Base-by-base conservation (phyloP, 2,329 filamentous ascomycete species). In the Thermoascus crustaceus region DNA sequence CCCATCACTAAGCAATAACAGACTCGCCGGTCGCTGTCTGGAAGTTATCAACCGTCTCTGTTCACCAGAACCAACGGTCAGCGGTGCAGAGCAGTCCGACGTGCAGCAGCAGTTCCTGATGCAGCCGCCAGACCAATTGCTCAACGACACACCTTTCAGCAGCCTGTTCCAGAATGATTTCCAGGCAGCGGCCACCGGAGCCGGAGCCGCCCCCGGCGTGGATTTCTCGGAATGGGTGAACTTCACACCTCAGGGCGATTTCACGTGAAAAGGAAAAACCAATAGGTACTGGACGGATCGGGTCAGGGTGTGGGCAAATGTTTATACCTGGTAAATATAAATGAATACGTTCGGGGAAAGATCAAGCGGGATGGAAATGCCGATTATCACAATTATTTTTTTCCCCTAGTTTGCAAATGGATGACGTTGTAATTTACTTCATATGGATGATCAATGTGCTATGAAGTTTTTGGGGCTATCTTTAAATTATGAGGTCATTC, bases 211-310 rank as follows among this genome's bases (percentile, higher is more conserved):
- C n/a, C 45, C 39, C 8, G 55, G 52, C 1, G 57, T 62, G 52
- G 58, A 63, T 37, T 62, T 63, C 26, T 57, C 58, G 1, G 59
- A 63, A 37, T 63, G 59, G 59, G 54, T 61, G 22, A 60, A 60
- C 37, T 63, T 58, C 31, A 45, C 56, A 3, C 39, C 47, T n/a
- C 41, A 41, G 30, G 41, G 37, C 7, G 19, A 32, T n/a, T 32
- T 32, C 11, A 32, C 30, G 43, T 37, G 41, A 48, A 39, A 33
- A 27, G 45, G 50, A 33, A 39, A 42, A 18, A 11, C 17, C 11
- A 7, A 16, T 35, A 26, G 7, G 26, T 20, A 35, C 21, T 10
- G 18, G 11, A 16, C 30, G 19, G 17, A 32, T 19, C 30, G 8
- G 14, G 7, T 20, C 11, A 20, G 9, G 21, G 21, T n/a, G n/a